A percentile compares a stretch with the other conserved stretches of the same genome.
These are phyloP conservation scores for Pythium angustatum DNA, from an alignment of 352 stramenopile genomes.

Conservation along the genomic window DNA sequence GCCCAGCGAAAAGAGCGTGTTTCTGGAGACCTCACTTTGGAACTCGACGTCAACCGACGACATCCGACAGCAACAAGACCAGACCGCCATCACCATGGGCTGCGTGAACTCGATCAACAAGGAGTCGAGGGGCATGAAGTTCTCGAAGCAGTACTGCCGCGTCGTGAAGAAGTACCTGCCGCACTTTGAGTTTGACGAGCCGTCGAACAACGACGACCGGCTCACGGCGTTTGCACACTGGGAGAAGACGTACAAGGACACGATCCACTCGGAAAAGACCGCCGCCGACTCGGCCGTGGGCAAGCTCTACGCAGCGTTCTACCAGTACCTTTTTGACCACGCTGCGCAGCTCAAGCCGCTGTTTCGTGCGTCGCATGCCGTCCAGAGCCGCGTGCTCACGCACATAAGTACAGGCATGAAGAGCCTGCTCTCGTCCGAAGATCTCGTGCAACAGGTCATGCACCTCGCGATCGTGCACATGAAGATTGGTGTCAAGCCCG, in stretches of 20 bases:
- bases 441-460: constrained; percentile 64
- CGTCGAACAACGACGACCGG: constrained; percentile 50
- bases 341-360: constrained; percentile 61
- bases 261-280: constrained; percentile 58
- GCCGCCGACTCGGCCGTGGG: constrained; percentile 51
- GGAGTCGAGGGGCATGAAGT: constrained; percentile 30
- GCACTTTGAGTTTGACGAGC: constrained; percentile 55
- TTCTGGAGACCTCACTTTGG: too few relatives aligned
- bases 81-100: constrained; percentile 15
- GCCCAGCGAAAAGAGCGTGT: too few relatives aligned
- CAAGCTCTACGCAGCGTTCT: constrained; percentile 64
- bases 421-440: constrained; percentile 56
- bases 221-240: constrained; percentile 60
- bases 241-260: constrained; percentile 68
- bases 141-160: constrained; percentile 64
- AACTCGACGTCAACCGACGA: too few relatives aligned
- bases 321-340: constrained; percentile 66
- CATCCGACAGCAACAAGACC: too few relatives aligned
- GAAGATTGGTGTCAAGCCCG: constrained; percentile 67
- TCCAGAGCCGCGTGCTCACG: constrained; percentile 66
- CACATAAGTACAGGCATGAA: constrained; percentile 75
- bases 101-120: constrained; percentile 21
- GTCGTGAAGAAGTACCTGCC: constrained; percentile 66
- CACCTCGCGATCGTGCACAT: constrained; percentile 64
- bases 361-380: constrained; percentile 66